phyloP scores from a whole-genome alignment of 225 moss, liverwort and hornwort species.

The Physcomitrellopsis africana region DNA sequence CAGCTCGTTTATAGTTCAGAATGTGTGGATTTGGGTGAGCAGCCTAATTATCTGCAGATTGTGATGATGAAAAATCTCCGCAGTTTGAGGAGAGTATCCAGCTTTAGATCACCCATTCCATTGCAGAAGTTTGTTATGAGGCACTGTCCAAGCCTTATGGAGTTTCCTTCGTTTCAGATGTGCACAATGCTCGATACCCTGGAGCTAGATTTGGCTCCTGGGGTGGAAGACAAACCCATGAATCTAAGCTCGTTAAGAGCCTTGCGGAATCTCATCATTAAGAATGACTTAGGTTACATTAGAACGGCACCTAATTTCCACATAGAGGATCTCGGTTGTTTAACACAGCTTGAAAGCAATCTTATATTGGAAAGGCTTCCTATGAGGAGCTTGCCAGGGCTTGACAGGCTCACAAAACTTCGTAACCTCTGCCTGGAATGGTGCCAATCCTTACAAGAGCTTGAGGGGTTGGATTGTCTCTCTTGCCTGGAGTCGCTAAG shows the following conservation, averaged over 20 bases:
- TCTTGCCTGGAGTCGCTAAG: conserved; percentile 5
- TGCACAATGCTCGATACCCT: conserved; percentile 11
- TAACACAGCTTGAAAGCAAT: conserved; percentile 3
- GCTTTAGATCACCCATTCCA: conserved; percentile 9
- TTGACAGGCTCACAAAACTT: conserved; percentile 22
- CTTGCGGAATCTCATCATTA: conserved; percentile 13
- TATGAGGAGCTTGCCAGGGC: conserved; percentile 28
- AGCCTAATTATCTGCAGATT: conserved; percentile 9
- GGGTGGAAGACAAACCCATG: neutral
- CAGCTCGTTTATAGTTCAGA: neutral
- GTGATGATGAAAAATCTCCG: conserved; percentile 9
- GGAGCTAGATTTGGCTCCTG: neutral
- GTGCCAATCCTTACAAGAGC: neutral
- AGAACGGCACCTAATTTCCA: neutral
- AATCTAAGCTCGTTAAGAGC: conserved; percentile 22
- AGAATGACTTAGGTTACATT: neutral
- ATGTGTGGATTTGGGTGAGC: neutral
- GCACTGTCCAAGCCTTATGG: neutral
- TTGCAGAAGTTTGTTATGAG: conserved; percentile 30
- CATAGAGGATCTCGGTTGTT: conserved; percentile 22
- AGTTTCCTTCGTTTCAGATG: conserved; percentile 15
- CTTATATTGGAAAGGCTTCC: conserved; percentile 2
- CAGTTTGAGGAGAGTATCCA: conserved; percentile 24
- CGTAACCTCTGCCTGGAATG: conserved; percentile 23
- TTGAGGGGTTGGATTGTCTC: conserved; percentile 12